A percentile compares a stretch with the other conserved stretches of the same genome.
phyloP scores from a whole-genome alignment of 345 rosid genomes.

The Chamaenerion angustifolium region DNA sequence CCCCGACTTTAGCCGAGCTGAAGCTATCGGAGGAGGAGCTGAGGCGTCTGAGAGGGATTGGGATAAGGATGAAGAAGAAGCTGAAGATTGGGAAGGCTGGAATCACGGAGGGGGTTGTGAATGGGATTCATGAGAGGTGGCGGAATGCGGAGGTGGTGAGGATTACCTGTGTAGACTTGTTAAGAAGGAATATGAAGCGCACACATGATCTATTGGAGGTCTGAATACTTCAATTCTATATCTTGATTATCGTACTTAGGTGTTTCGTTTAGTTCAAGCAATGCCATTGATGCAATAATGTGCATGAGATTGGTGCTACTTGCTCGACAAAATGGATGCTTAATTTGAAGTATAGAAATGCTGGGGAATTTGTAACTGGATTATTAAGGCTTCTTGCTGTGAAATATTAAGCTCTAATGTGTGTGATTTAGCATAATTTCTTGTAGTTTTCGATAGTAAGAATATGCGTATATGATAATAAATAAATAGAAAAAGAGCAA shows the following conservation, averaged over 20 bases:
- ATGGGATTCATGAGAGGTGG: conserved; percentile 98
- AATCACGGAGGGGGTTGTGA: conserved; percentile 87
- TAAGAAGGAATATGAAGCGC: conserved; percentile 77
- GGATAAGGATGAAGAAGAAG: conserved; percentile 54
- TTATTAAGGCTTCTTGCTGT: too few species aligned
- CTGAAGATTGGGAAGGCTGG: conserved; percentile 83
- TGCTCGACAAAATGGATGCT: too few species aligned
- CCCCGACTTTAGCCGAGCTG: conserved; percentile 71
- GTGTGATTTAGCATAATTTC: too few species aligned
- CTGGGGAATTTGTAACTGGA: too few species aligned
- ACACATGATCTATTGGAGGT: conserved; percentile 98
- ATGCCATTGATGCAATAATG: too few species aligned
- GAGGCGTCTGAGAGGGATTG: conserved; percentile 43
- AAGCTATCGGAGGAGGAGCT: conserved; percentile 40
- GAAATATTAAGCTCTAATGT: too few species aligned
- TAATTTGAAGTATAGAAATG: too few species aligned
- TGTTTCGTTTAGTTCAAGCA: too few species aligned
- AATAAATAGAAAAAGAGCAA: too few species aligned
- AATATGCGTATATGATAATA: too few species aligned
- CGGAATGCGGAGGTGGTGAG: conserved; percentile 61
- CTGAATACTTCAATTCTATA: not conserved
- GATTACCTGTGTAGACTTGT: conserved; percentile 75
- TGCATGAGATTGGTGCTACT: too few species aligned
- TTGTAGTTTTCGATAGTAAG: too few species aligned
- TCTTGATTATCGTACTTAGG: not conserved